Conservation (phyloP, 306 rosid genomes). For the Betula pendula region DNA sequence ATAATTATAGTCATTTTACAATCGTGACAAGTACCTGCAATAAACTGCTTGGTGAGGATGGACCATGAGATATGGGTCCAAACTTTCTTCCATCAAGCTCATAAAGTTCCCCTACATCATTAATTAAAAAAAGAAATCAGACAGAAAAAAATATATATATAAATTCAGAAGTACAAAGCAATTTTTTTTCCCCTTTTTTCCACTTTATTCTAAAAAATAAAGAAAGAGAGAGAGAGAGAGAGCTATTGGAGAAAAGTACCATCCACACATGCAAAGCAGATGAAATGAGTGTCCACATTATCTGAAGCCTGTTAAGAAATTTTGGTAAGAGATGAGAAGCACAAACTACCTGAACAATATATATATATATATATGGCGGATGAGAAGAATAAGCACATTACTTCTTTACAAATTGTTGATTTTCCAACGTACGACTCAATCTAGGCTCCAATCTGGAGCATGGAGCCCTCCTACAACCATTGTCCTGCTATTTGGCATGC, state of each 20-base stretch:
- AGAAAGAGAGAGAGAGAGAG: not conserved
- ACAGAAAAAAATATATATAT: slow-evolving; percentile 6
- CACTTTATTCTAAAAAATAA: not conserved
- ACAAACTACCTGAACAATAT: not conserved
- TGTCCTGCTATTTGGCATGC: not conserved
- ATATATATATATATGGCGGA: not conserved
- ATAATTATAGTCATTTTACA: slow-evolving; percentile 1
- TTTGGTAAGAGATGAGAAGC: slow-evolving; percentile 7
- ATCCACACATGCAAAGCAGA: slow-evolving; percentile 76
- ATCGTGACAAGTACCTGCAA: slow-evolving; percentile 52
- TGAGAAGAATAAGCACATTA: not conserved
- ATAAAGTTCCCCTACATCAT: slow-evolving; percentile 60
- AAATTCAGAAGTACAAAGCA: not conserved
- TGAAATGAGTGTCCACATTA: slow-evolving; percentile 71
- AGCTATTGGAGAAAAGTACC: slow-evolving; percentile 40
- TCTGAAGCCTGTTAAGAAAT: slow-evolving; percentile 61
- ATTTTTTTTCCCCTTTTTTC: not conserved
- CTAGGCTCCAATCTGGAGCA: not conserved
- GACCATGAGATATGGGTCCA: slow-evolving; percentile 75
- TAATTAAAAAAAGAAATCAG: slow-evolving; percentile 1
- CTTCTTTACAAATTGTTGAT: not conserved
- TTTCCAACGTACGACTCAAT: not conserved
- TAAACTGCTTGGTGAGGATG: slow-evolving; percentile 60
- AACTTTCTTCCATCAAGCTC: slow-evolving; percentile 92
- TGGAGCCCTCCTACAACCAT: not conserved